Evolutionary conservation across 2,329 filamentous ascomycete genomes (phyloP).

Genomic region (Epichloe festucae): DNA sequence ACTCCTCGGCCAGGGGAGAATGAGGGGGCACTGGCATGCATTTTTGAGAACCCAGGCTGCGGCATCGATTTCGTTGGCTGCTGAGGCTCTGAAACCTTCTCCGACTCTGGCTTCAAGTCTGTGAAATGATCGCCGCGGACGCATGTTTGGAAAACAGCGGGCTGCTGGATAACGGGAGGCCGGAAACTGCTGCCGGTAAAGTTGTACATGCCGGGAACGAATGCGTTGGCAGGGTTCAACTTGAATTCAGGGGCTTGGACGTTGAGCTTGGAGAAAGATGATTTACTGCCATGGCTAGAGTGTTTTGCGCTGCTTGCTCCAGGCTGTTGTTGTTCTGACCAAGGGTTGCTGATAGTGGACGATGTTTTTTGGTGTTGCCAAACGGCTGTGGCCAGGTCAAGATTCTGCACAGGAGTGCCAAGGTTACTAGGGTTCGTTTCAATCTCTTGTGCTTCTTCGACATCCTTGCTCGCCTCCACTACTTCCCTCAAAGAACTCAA

Average conservation of each 20-base stretch:
- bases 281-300: slow-evolving; percentile 50
- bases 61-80: slow-evolving; percentile 14
- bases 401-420: slow-evolving; percentile 46
- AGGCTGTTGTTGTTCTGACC: slow-evolving; percentile 41
- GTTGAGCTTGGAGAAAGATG: slow-evolving; percentile 69
- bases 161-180: slow-evolving; percentile 30
- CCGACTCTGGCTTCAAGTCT: not conserved
- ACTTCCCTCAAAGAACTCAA: slow-evolving; percentile 28
- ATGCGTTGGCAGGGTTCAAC: slow-evolving; percentile 47
- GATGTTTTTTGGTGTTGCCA: slow-evolving; percentile 41
- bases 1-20: slow-evolving; percentile 56
- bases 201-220: slow-evolving; percentile 35
- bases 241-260: slow-evolving; percentile 83
- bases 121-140: slow-evolving; percentile 2
- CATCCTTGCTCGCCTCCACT: slow-evolving; percentile 25
- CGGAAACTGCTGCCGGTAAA: slow-evolving; percentile 36
- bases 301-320: slow-evolving; percentile 24
- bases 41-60: slow-evolving; percentile 30
- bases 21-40: slow-evolving; percentile 56
- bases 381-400: slow-evolving; percentile 32
- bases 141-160: slow-evolving; percentile 28
- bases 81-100: slow-evolving; percentile 4
- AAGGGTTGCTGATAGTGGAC: slow-evolving; percentile 49
- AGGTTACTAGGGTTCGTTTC: slow-evolving; percentile 63
- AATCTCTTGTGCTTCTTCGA: slow-evolving; percentile 48